A percentile compares a stretch with the other conserved stretches of the same genome.
Evolutionary conservation across 495 filamentous ascomycete species (phyloP).

Genomic region (Echria macrotheca): DNA sequence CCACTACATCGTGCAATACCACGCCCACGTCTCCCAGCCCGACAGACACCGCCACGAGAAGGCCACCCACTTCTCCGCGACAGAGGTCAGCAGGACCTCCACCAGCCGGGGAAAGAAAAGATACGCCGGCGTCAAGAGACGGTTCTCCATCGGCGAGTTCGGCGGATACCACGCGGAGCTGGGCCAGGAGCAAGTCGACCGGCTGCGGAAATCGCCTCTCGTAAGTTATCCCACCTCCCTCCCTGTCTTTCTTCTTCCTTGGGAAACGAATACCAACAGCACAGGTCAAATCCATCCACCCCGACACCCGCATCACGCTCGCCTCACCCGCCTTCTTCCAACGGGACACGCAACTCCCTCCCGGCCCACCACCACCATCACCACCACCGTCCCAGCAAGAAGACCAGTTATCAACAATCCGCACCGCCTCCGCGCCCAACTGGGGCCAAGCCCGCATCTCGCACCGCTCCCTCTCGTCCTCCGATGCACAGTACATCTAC

Average conservation of each 20-base stretch:
- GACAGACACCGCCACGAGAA: not conserved
- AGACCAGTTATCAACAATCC: not conserved
- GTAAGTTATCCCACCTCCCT: not conserved
- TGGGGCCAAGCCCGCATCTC: constrained; percentile 57
- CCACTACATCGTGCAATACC: constrained; percentile 18
- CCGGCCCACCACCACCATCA: not conserved
- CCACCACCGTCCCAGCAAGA: not conserved
- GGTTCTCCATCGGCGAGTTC: constrained; percentile 9
- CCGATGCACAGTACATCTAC: constrained; percentile 47
- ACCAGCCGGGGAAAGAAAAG: no score
- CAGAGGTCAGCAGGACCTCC: not conserved
- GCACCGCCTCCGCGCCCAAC: not conserved
- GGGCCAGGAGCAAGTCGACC: not conserved
- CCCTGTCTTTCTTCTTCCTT: no score
- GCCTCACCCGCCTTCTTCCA: not conserved
- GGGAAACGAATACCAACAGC: not conserved
- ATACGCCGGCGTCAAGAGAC: constrained; percentile 5
- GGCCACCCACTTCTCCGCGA: not conserved
- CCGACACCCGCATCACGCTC: constrained; percentile 1
- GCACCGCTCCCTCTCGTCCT: constrained; percentile 26
- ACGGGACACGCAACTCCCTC: not conserved
- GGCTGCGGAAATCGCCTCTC: not conserved
- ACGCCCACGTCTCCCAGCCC: not conserved
- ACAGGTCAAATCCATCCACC: constrained; percentile 14
- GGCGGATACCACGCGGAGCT: constrained; percentile 10